Base-by-base conservation (phyloP, 1,284 basidiomycete species). In the Butyriboletus appendiculatus region DNA sequence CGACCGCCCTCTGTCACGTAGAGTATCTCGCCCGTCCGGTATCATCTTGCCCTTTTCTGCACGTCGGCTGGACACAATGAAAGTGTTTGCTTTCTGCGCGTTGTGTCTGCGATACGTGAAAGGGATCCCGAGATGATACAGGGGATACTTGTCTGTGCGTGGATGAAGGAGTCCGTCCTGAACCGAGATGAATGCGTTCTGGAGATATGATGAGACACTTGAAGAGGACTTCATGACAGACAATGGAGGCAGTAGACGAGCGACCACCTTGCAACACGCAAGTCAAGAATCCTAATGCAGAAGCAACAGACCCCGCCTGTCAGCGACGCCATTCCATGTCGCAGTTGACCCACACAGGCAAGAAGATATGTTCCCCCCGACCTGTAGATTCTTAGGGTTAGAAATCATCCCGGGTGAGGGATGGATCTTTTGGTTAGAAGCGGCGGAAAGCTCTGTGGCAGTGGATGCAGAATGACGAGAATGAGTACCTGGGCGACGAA, bases 381-480 rank as follows among this genome's bases (percentile, higher is more conserved):
- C 59, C 58, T 41, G 32, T 46, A 48, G 33, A 61, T 56, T 37
- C 63, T 68, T 69, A 73, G 67, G 67, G 67, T 73, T 69, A 73
- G 68, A 68, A 63, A 66, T 68, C 69, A 73, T 73, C 65, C 66
- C 55, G 18, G 39, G 45, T 56, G 37, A 53, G 55, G 59, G 68
- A 71, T 63, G 65, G 66, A 64, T 73, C 50, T 72, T 70, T 63
- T 70, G 68, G 71, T 63, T 73, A 53, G 44, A 57, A 58, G 45
- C 6, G 57, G 59, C 59, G 44, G 59, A 48, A 55, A 55, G 60
- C 42, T 53, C 40, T 22, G 50, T 57, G 69, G 64, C 56, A 54
- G 60, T 47, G 57, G 57, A 55, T 50, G 54, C 57, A 57, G 41
- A 16, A 52, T 54, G 61, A 32, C 37, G 28, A 50, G 62, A 66